phyloP scores from a whole-genome alignment of 305 asterid genomes.

The Rubia peregrina region DNA sequence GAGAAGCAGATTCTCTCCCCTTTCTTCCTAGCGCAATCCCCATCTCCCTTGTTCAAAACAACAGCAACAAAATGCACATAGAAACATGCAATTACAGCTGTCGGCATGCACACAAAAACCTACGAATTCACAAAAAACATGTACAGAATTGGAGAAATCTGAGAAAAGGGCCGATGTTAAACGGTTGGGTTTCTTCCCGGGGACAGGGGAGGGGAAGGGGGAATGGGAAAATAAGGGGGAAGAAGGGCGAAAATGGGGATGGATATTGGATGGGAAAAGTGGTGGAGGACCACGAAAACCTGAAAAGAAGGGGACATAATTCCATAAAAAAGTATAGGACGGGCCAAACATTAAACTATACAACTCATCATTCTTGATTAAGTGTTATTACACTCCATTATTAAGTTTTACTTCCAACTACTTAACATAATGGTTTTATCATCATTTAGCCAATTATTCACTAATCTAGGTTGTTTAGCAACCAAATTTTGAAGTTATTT shows the following conservation, averaged over 20 bases:
- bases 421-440: neutral
- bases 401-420: neutral
- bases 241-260: conserved; percentile 7
- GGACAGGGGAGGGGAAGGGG: conserved; percentile 8
- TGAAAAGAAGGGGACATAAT: conserved; percentile 22
- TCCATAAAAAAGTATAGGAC: conserved; percentile 12
- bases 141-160: neutral
- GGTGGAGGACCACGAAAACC: conserved; percentile 55
- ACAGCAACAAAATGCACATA: neutral
- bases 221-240: neutral
- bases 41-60: conserved; percentile 20
- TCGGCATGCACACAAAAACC: conserved; percentile 19
- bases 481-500: too few relatives aligned
- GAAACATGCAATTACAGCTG: neutral
- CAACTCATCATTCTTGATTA: neutral
- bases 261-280: conserved; percentile 18
- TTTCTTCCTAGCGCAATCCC: conserved; percentile 18
- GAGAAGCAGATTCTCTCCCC: conserved; percentile 21
- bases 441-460: neutral
- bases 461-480: too few relatives aligned
- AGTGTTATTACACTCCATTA: neutral
- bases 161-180: conserved; percentile 1
- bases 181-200: neutral
- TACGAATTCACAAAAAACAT: neutral
- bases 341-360: conserved; percentile 12